phyloP scores from a whole-genome alignment of 352 stramenopile species.

The Elongisporangium prolatum region DNA sequence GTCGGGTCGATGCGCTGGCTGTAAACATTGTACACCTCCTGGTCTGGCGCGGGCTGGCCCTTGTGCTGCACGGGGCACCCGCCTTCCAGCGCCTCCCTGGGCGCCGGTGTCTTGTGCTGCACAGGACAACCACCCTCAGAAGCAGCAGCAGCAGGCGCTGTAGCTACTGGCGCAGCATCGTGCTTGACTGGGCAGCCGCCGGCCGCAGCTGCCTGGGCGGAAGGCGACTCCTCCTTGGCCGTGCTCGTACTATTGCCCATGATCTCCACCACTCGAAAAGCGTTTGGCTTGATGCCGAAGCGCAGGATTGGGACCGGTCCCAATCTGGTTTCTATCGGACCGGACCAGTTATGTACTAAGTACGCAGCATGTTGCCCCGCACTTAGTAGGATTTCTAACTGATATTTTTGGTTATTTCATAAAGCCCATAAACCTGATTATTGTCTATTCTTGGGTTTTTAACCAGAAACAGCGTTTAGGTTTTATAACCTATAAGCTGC shows the following conservation, averaged over 20 bases:
- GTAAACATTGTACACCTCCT: conserved; percentile 97
- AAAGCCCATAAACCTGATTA: not conserved
- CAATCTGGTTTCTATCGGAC: not conserved
- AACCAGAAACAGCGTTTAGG: conserved; percentile 4
- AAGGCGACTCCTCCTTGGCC: conserved; percentile 10
- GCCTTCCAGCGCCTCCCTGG: conserved; percentile 15
- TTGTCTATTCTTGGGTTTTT: not conserved
- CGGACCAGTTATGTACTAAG: not conserved
- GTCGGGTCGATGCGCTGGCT: conserved; percentile 94
- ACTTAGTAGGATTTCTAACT: not conserved
- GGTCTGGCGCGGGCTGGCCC: conserved; percentile 12
- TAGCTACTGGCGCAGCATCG: conserved; percentile 15
- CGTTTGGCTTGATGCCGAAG: conserved; percentile 1
- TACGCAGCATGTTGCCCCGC: not conserved
- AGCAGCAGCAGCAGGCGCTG: conserved; percentile 11
- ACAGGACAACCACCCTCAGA: conserved; percentile 65
- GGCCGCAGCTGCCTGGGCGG: conserved; percentile 4
- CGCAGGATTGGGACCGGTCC: not conserved
- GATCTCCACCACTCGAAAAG: not conserved
- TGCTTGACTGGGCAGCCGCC: conserved; percentile 55
- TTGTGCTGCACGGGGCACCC: conserved; percentile 58
- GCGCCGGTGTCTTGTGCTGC: conserved; percentile 42
- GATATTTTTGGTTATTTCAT: not conserved
- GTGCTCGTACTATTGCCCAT: conserved; percentile 75
- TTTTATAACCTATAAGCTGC: not conserved